Base-by-base conservation (phyloP, 192 early-diverging fungal species). In the Coemansia sp. region DNA sequence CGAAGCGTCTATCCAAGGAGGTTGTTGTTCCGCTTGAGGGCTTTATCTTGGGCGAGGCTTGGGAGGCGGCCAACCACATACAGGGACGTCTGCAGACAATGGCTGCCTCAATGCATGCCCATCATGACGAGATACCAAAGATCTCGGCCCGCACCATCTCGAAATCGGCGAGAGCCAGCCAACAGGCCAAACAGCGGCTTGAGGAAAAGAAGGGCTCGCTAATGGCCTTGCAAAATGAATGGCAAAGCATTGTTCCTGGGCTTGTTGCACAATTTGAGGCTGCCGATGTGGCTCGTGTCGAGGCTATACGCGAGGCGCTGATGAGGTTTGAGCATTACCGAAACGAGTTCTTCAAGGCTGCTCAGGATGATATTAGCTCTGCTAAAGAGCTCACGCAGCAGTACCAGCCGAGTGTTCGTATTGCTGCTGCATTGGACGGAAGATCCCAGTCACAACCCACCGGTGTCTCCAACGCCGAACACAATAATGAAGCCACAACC, bases 281-380 rank as follows among this genome's bases (percentile, higher is more conserved):
- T 4, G 71, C 71, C 10, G 79, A 82, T 63, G 69, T 76, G 37
- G 74, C 79, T 1, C 79, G 79, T 25, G 43, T 71, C 14, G 70
- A 82, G 58, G 17, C 68, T 20, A 55, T 77, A 37, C 74, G 75
- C 41, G 79, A 82, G 13, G 61, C 74, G 5, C 61, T 74, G 49
- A 57, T 82, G 32, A 70, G 60, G 20, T 76, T 74, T 41, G 74
- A 82, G 65, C 79, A 82, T 25, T 82, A 82, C 69, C 68, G 69
- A 45, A 56, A 44, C 17, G 79, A 82, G 71, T 70, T 77, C 43
- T 69, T 61, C 48, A 76, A 70, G 54, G 65, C 71, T 1, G 61
- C 64, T 5, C 71, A 68, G 41, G 57, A 22, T 14, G 68, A 58
- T 39, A 49, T 61, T 17, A 41, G n/a, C 1, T 17, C 64, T 1